Evolutionary conservation across 2,329 filamentous ascomycete species (phyloP).

Genomic region (Zasmidium cellare): DNA sequence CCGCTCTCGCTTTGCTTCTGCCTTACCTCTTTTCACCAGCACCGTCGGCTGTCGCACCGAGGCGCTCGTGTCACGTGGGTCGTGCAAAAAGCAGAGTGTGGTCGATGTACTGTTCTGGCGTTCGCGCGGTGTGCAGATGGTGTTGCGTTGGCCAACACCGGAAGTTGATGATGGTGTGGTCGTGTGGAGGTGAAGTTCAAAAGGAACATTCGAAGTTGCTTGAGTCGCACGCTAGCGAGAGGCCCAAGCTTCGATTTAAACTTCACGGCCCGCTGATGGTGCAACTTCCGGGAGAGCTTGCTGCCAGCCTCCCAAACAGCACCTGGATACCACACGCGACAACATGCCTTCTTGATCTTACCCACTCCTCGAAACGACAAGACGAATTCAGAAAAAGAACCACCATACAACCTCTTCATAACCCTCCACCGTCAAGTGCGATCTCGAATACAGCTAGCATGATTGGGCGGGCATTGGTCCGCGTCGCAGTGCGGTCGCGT

Average conservation of each 20-base stretch:
- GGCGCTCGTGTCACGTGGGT: not conserved
- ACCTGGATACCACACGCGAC: not conserved
- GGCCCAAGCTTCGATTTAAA: not conserved
- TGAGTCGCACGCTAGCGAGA: not conserved
- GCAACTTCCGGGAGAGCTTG: not conserved
- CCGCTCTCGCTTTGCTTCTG: not conserved
- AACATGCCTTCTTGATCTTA: not conserved
- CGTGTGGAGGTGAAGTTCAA: not conserved
- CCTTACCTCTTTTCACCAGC: not conserved
- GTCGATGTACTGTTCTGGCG: not conserved
- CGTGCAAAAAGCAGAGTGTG: not conserved
- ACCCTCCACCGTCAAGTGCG: not conserved
- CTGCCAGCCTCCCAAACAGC: not conserved
- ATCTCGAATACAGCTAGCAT: constrained; percentile 8
- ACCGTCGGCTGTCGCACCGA: not conserved
- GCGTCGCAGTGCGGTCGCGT: constrained; percentile 24
- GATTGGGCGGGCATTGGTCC: constrained; percentile 24
- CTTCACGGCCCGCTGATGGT: not conserved
- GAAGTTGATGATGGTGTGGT: not conserved
- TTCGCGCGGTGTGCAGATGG: not conserved
- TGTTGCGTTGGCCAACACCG: not conserved
- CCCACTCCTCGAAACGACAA: not conserved
- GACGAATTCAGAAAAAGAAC: not conserved
- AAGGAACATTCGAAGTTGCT: not conserved
- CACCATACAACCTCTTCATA: not conserved